Evolutionary conservation across 2,329 filamentous ascomycete genomes (phyloP).

Genomic region (Aspergillus sp.): DNA sequence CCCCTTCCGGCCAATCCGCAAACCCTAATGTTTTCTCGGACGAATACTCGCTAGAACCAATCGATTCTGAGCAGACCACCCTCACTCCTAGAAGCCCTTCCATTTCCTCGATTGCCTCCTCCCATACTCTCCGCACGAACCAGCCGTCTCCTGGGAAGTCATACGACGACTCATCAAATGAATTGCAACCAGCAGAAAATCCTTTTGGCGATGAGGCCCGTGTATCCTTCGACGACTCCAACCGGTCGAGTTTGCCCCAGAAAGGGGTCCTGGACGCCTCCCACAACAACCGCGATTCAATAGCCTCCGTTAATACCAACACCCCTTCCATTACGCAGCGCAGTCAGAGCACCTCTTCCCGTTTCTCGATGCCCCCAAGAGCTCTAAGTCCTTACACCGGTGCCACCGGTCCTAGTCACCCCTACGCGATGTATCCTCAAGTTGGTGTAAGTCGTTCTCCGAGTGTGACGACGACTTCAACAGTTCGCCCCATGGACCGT

Average conservation of each 20-base stretch:
- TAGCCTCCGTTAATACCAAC: conserved; percentile 25
- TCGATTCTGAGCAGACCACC: conserved; percentile 29
- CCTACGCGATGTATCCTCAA: conserved; percentile 79
- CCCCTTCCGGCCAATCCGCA: conserved; percentile 24
- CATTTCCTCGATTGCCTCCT: conserved; percentile 27
- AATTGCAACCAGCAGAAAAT: conserved; percentile 20
- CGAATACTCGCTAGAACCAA: conserved; percentile 40
- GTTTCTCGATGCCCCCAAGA: conserved; percentile 38
- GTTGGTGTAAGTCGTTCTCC: conserved; percentile 51
- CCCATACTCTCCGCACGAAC: conserved; percentile 24
- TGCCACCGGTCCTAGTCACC: conserved; percentile 68
- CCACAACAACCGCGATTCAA: conserved; percentile 23
- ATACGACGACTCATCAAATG: conserved; percentile 9
- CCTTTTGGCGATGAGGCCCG: conserved; percentile 32
- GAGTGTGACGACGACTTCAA: conserved; percentile 67
- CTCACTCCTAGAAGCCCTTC: conserved; percentile 24
- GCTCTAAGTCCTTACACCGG: conserved; percentile 62
- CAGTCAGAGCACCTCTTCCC: conserved; percentile 40
- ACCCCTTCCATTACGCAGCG: conserved; percentile 30
- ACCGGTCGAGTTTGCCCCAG: conserved; percentile 30
- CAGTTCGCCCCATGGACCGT: conserved; percentile 52
- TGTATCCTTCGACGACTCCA: conserved; percentile 25
- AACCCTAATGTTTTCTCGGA: conserved; percentile 45
- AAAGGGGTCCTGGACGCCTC: conserved; percentile 21
- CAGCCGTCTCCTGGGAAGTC: conserved; percentile 11